Percentiles rank a stretch among this genome's conserved stretches.
Conservation (phyloP, 306 rosid genomes). For the Prunus fruticosa region DNA sequence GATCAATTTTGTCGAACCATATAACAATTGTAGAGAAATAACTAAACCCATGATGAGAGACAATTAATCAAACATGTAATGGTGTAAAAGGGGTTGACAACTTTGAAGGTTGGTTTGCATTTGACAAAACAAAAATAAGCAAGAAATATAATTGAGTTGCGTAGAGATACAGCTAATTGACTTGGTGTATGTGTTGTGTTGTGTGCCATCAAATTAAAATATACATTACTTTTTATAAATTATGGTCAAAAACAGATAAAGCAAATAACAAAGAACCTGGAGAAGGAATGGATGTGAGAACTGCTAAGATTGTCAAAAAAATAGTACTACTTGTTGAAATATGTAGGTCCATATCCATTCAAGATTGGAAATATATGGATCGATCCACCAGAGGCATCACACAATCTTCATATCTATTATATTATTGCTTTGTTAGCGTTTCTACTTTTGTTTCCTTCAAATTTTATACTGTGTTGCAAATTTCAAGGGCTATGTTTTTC, state of each 20-base stretch:
- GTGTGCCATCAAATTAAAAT: conserved; percentile 1
- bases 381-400: no score
- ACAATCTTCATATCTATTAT: no score
- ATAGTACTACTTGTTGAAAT: neutral
- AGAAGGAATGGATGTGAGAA: neutral
- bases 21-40: no score
- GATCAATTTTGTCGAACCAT: no score
- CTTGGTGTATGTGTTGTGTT: conserved; percentile 4
- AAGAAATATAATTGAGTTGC: neutral
- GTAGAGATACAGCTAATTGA: conserved; percentile 1
- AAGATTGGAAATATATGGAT: neutral
- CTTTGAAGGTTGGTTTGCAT: no score
- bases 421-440: neutral
- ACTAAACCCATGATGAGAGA: no score
- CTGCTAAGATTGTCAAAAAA: neutral
- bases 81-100: no score
- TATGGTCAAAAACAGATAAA: neutral
- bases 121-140: no score
- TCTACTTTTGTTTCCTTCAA: no score
- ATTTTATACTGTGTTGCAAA: no score
- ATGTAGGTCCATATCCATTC: neutral
- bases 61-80: no score
- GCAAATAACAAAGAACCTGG: neutral
- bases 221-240: neutral
- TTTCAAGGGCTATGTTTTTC: no score